Conservation (phyloP, 768 basidiomycete species). For the Tylopilus subfusipes region DNA sequence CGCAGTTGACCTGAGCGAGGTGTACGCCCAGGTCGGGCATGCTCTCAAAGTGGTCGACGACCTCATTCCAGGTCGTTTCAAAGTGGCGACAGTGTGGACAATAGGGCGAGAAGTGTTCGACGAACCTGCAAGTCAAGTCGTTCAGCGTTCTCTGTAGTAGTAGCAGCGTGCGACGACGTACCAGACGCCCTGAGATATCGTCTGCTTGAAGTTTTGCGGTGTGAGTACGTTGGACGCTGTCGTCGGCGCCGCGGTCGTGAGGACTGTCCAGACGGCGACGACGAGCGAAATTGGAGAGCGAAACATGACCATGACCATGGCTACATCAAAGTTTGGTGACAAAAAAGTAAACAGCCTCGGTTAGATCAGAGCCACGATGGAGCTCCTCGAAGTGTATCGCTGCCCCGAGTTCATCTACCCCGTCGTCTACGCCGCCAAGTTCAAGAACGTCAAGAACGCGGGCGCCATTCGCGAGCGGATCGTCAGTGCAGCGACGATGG, state of each 20-base stretch:
- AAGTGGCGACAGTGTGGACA: constrained; percentile 79
- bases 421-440: constrained; percentile 60
- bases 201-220: constrained; percentile 54
- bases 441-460: constrained; percentile 63
- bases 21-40: constrained; percentile 42
- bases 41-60: constrained; percentile 51
- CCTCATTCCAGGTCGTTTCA: constrained; percentile 75
- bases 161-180: constrained; percentile 26
- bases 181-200: constrained; percentile 60
- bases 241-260: constrained; percentile 35
- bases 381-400: constrained; percentile 50
- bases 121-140: constrained; percentile 43
- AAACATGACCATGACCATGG: not conserved
- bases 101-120: constrained; percentile 87
- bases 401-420: constrained; percentile 51
- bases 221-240: constrained; percentile 41
- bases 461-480: constrained; percentile 60
- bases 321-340: too few species aligned
- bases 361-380: constrained; percentile 14
- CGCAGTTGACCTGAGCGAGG: constrained; percentile 81
- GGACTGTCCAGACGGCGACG: constrained; percentile 29
- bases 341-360: not conserved
- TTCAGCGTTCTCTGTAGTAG: not conserved
- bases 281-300: constrained; percentile 25
- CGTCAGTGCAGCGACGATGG: constrained; percentile 60